Evolutionary conservation across 2,329 filamentous ascomycete species (phyloP), one percentile per base, ranked within the genome.

Genomic region (Scolecobasidium constrictum): DNA sequence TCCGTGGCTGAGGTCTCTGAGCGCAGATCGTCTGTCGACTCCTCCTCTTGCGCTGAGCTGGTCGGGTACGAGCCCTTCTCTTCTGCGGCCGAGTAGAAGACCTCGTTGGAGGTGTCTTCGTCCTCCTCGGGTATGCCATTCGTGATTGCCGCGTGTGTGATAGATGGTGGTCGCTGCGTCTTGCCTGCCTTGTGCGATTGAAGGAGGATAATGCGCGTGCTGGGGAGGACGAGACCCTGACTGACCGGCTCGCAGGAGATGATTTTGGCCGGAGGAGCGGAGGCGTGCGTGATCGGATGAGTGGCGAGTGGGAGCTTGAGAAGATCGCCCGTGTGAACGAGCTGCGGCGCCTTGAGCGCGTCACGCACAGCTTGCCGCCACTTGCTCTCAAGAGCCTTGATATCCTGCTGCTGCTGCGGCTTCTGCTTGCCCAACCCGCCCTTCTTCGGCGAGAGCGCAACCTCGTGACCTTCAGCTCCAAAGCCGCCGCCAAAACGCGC

Each of bases 191-290:
- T 42, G 45, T 76, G 73, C 68, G 70, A 51, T 70, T 75, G 73
- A 38, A 84, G 79, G 17, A 96, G 70, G 18, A 98, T 79, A 45
- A 98, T 86, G 53, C 83, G 87, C 13, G 88, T 98, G 11, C 68
- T 73, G 1, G 85, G 72, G 6, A 80, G 73, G 37, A 98, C 59
- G 4, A 92, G 61, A 6, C 92, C 92, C 61, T 98, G 92, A 4
- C 85, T 78, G 13, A 96, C 87, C 6, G 92, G 92, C 59, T 98
- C 92, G 58, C 88, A 96, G n/a, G 93, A 77, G 38, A 85, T 79
- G 47, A 96, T 84, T 62, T 83, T 87, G 34, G 86, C 92, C 0
- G 88, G 86, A 34, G 86, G 85, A 12, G 86, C 77, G 18, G 85
- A 78, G 15, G 84, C 77, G 61, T 94, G 86, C 6, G 87, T 94